These are phyloP conservation scores for Aspergillus affinis DNA, from an alignment of 495 filamentous ascomycete species.

Conservation along the genomic window DNA sequence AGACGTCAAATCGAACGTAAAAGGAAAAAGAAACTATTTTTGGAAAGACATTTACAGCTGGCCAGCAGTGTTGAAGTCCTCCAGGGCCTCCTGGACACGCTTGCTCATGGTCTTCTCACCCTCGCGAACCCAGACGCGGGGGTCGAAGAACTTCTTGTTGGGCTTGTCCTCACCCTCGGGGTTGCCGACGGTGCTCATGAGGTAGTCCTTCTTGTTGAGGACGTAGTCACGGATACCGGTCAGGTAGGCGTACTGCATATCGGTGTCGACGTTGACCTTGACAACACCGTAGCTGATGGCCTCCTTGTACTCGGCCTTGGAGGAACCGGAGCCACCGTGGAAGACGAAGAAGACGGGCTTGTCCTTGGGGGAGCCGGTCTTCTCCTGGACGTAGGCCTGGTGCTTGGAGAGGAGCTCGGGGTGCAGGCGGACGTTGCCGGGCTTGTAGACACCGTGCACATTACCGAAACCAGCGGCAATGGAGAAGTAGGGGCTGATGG, in stretches of 20 bases:
- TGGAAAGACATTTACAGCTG: constrained; percentile 70
- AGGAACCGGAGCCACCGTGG: constrained; percentile 92
- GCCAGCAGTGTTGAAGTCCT: constrained; percentile 87
- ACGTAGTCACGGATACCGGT: constrained; percentile 91
- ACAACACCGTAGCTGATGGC: constrained; percentile 93
- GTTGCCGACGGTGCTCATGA: constrained; percentile 83
- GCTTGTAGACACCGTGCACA: constrained; percentile 99
- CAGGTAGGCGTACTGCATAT: constrained; percentile 72
- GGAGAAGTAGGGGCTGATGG: constrained; percentile 91
- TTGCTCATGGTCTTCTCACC: constrained; percentile 95
- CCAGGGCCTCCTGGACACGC: constrained; percentile 75
- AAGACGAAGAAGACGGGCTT: constrained; percentile 99
- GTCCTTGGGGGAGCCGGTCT: constrained; percentile 61
- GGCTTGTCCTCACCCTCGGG: constrained; percentile 94
- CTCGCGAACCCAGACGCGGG: constrained; percentile 73
- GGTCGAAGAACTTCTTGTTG: constrained; percentile 99
- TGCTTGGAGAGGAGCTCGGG: constrained; percentile 93
- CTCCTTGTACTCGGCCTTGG: constrained; percentile 81
- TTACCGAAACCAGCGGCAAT: constrained; percentile 99
- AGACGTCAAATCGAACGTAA: constrained; percentile 13
- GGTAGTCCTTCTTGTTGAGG: constrained; percentile 91
- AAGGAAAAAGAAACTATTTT: background rate
- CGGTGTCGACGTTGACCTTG: constrained; percentile 92
- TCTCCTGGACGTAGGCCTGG: constrained; percentile 83
- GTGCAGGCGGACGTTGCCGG: constrained; percentile 94